These are phyloP conservation scores for Cystoisospora suis DNA, from an alignment of 169 alveolate species.

Conservation along the genomic window DNA sequence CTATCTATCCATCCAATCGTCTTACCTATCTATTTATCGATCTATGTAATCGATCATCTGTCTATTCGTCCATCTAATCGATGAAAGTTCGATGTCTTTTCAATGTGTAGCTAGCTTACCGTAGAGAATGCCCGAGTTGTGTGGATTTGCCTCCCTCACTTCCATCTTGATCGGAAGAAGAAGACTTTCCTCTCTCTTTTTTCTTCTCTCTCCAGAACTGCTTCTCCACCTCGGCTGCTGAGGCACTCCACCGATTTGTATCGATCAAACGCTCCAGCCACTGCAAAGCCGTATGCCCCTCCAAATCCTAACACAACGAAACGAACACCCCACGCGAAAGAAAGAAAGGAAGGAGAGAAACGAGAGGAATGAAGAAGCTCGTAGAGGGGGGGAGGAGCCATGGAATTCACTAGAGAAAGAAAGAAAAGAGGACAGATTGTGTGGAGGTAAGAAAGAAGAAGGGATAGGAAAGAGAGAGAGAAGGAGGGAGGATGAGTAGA, in stretches of 20 bases:
- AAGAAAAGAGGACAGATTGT: not conserved
- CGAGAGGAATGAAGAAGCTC: too few species aligned
- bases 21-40: too few species aligned
- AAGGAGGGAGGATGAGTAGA: not conserved
- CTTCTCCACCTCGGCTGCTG: slow-evolving; percentile 41
- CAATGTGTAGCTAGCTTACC: slow-evolving; percentile 19
- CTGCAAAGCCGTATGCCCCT: slow-evolving; percentile 56
- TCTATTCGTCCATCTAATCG: too few species aligned
- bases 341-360: not conserved
- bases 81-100: too few species aligned
- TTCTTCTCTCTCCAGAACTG: not conserved
- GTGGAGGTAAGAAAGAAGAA: not conserved
- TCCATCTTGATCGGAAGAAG: not conserved
- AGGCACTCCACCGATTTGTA: slow-evolving; percentile 54
- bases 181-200: not conserved
- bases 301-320: slow-evolving; percentile 33
- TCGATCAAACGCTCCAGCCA: slow-evolving; percentile 58
- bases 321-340: not conserved
- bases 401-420: too few species aligned
- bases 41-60: too few species aligned
- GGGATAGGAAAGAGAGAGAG: not conserved
- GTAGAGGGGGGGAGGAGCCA: too few species aligned
- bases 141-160: not conserved
- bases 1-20: too few species aligned
- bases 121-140: slow-evolving; percentile 29